Evolutionary conservation across 2,329 filamentous ascomycete genomes (phyloP).

Genomic region (Rutstroemia sp.): DNA sequence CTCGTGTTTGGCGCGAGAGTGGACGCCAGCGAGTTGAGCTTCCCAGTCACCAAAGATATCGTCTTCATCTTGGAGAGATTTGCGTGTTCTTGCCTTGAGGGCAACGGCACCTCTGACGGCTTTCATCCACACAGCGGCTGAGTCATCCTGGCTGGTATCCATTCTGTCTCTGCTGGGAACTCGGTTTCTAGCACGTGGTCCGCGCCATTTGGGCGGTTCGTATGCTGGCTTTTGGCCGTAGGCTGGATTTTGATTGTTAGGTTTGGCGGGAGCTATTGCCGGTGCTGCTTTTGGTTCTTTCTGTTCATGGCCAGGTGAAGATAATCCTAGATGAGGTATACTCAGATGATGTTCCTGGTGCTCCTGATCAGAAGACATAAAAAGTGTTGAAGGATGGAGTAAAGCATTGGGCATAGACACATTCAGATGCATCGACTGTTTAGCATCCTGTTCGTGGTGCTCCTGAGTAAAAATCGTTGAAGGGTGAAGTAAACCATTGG

Average conservation of each 20-base stretch:
- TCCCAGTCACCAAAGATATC: constrained; percentile 8
- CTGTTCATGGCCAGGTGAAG: neutral
- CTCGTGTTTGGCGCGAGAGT: constrained; percentile 11
- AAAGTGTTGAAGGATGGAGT: no score
- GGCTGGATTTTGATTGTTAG: neutral
- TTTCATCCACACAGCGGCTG: constrained; percentile 6
- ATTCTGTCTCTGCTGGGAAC: constrained; percentile 2
- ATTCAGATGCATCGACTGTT: no score
- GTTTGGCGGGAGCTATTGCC: neutral
- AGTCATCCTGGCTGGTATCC: constrained; percentile 7
- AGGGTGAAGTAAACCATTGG: no score
- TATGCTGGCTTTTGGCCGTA: neutral
- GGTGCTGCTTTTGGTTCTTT: neutral
- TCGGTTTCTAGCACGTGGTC: constrained; percentile 3
- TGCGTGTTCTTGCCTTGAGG: constrained; percentile 1
- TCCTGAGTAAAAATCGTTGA: no score
- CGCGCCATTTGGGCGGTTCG: constrained; percentile 3
- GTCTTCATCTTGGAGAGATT: neutral
- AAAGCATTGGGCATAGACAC: no score
- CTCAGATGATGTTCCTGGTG: no score
- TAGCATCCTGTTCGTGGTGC: no score
- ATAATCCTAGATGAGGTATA: neutral
- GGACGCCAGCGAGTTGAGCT: neutral
- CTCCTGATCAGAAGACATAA: no score
- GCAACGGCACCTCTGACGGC: constrained; percentile 2